These are phyloP conservation scores for Vigna unguiculata DNA, from an alignment of 306 rosid species.

Conservation along the genomic window DNA sequence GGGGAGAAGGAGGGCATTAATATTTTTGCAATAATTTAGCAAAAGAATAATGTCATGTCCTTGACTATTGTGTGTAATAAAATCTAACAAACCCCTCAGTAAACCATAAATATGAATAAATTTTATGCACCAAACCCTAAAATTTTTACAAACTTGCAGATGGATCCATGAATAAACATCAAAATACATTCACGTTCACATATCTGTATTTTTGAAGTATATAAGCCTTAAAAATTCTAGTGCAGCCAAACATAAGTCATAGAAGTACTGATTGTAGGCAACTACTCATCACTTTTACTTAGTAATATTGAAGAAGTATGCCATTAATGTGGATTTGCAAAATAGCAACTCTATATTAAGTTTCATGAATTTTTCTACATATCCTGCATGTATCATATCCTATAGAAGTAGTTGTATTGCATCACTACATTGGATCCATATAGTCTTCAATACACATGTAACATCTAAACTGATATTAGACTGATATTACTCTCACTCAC, in stretches of 20 bases:
- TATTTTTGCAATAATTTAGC: slow-evolving; percentile 19
- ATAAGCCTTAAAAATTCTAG: not conserved
- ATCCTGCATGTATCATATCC: not conserved
- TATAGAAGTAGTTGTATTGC: not conserved
- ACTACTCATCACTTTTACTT: not conserved
- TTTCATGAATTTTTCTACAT: not conserved
- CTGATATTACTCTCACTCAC: too few relatives aligned
- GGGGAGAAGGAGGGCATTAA: not conserved
- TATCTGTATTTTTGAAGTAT: not conserved
- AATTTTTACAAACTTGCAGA: slow-evolving; percentile 23
- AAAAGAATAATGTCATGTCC: slow-evolving; percentile 22
- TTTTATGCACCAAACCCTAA: slow-evolving; percentile 23
- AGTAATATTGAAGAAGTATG: not conserved
- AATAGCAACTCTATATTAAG: not conserved
- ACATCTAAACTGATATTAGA: too few relatives aligned
- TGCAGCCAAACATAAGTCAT: not conserved
- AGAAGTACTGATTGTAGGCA: not conserved
- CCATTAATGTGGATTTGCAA: not conserved
- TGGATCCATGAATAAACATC: slow-evolving; percentile 23
- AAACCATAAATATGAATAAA: slow-evolving; percentile 32
- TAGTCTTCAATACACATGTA: not conserved
- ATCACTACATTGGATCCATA: not conserved
- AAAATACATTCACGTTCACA: not conserved
- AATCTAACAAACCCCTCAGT: slow-evolving; percentile 19
- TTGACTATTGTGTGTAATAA: slow-evolving; percentile 28